Evolutionary conservation across 148 eudicot species (phyloP).

Genomic region (Vaccinium macrocarpon): DNA sequence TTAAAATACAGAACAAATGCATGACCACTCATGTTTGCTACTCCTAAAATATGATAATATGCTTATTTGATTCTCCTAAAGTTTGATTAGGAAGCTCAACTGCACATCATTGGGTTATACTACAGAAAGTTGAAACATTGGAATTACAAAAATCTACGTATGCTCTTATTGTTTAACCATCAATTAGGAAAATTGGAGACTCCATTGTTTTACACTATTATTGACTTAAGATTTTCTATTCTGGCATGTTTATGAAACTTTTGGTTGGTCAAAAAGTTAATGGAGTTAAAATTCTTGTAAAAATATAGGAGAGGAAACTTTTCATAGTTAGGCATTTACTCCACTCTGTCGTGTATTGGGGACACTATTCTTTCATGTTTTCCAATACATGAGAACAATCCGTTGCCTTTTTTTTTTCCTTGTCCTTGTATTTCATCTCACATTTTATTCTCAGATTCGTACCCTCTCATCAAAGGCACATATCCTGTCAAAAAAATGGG

Average conservation of each 20-base stretch:
- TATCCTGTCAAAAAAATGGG: constrained; percentile 40
- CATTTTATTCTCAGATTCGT: constrained; percentile 32
- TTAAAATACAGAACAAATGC: neutral
- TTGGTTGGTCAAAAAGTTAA: neutral
- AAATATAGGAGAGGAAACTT: neutral
- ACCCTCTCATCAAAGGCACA: constrained; percentile 32
- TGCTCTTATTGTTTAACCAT: neutral
- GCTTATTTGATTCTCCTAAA: neutral
- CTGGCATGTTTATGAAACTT: neutral
- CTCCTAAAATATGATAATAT: neutral
- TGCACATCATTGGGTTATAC: neutral
- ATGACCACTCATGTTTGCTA: neutral
- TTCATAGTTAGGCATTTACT: neutral
- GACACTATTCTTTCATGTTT: neutral
- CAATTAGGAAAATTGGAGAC: neutral
- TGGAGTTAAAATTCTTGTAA: neutral
- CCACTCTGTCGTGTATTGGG: neutral
- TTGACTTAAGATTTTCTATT: neutral
- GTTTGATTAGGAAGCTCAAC: neutral
- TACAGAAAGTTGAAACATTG: neutral
- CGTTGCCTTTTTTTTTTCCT: neutral
- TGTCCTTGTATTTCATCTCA: neutral
- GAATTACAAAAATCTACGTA: neutral
- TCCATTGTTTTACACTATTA: neutral
- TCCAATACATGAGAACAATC: neutral